phyloP scores from a whole-genome alignment of 169 alveolate species.

The Plasmodium knowlesi region DNA sequence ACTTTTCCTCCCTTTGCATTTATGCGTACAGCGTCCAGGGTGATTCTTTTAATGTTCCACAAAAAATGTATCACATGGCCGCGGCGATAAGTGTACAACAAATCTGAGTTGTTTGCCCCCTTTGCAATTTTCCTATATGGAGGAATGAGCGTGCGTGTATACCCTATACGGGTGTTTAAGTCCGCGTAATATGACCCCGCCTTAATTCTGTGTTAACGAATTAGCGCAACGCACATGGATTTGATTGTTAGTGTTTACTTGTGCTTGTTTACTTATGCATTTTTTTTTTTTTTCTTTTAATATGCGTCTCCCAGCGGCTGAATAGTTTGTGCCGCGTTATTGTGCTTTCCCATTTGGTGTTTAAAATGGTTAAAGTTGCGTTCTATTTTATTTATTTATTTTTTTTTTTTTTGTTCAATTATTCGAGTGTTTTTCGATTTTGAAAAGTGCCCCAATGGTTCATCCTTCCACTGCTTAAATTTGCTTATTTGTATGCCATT shows the following conservation, averaged over 20 bases:
- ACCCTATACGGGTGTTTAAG: background rate
- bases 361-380: background rate
- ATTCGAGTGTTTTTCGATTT: background rate
- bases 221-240: background rate
- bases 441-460: background rate
- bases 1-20: background rate
- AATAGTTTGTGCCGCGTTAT: background rate
- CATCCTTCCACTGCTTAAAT: background rate
- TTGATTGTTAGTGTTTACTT: background rate
- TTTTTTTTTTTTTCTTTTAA: background rate
- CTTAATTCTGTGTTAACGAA: background rate
- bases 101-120: background rate
- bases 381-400: background rate
- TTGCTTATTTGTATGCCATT: background rate
- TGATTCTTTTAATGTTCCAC: background rate
- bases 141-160: background rate
- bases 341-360: background rate
- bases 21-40: background rate
- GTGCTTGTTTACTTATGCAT: background rate
- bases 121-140: background rate
- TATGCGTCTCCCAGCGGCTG: background rate
- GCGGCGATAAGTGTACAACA: background rate
- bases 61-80: background rate
- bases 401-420: background rate
- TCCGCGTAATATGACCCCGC: background rate